Conservation (phyloP, 140 eudicot genomes). For the Flaveria floridana region DNA sequence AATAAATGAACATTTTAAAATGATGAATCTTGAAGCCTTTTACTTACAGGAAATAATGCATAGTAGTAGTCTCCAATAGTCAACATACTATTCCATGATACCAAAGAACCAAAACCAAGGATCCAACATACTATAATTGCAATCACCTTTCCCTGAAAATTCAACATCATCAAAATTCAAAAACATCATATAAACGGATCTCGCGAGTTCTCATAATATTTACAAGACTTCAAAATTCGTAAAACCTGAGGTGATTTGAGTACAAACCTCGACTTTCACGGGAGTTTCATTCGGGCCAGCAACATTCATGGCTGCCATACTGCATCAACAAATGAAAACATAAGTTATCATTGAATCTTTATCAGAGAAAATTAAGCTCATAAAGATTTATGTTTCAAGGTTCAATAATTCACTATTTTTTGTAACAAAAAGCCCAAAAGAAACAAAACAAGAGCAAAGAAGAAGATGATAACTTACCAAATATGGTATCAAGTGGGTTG, state of each 20-base stretch:
- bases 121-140: conserved; percentile 57
- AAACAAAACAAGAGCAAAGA: not conserved
- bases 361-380: not conserved
- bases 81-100: conserved; percentile 44
- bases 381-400: conserved; percentile 9
- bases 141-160: conserved; percentile 48
- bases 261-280: conserved; percentile 36
- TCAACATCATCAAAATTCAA: not conserved
- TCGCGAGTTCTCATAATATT: not conserved
- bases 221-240: not conserved
- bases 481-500: conserved; percentile 11
- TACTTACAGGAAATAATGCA: conserved; percentile 61
- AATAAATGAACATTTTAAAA: not conserved
- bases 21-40: not conserved
- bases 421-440: not conserved
- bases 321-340: conserved; percentile 20
- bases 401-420: not conserved
- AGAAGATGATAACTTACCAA: conserved; percentile 8
- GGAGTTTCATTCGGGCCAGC: conserved; percentile 24
- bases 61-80: conserved; percentile 65
- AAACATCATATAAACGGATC: not conserved
- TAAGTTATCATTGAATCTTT: not conserved
- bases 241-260: not conserved
- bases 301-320: conserved; percentile 24
- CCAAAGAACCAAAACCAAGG: conserved; percentile 53